Evolutionary conservation across 176 grass and related monocot species (phyloP).

Genomic region (Juncus inflexus): DNA sequence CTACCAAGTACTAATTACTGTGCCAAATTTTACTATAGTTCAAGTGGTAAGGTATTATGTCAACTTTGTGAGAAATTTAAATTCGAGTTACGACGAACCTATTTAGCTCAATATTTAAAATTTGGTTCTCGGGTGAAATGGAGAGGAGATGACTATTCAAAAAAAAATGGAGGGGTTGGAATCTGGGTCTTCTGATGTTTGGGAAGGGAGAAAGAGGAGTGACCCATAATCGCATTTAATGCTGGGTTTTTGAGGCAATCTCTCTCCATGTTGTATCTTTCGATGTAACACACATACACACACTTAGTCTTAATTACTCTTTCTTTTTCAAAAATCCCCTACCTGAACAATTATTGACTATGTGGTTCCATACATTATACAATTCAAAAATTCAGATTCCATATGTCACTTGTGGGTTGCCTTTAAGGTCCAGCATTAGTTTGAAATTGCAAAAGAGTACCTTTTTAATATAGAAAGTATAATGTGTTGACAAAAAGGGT

Average conservation of each 20-base stretch:
- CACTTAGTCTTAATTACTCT: background rate
- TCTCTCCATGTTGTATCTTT: slow-evolving; percentile 27
- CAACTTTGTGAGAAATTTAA: background rate
- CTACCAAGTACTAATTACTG: too few relatives aligned
- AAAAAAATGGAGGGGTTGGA: slow-evolving; percentile 15
- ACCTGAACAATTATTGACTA: slow-evolving; percentile 19
- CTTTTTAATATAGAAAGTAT: too few relatives aligned
- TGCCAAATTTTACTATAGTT: too few relatives aligned
- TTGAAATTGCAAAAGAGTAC: too few relatives aligned
- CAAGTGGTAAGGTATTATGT: too few relatives aligned
- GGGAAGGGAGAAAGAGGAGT: slow-evolving; percentile 1
- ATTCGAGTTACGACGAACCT: background rate
- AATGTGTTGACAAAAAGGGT: too few relatives aligned
- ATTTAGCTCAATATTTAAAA: too few relatives aligned
- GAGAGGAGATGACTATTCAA: background rate
- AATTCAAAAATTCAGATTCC: too few relatives aligned
- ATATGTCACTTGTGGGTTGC: too few relatives aligned
- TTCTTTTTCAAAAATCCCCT: slow-evolving; percentile 17
- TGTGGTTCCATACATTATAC: too few relatives aligned
- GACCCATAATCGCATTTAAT: slow-evolving; percentile 22
- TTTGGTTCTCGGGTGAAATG: too few relatives aligned
- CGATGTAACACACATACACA: background rate
- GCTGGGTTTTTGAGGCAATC: slow-evolving; percentile 20
- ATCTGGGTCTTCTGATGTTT: background rate
- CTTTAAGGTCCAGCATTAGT: too few relatives aligned